These are phyloP conservation scores for Pseudocercospora fuligena DNA, from an alignment of 2,329 filamentous ascomycete species.

Conservation along the genomic window DNA sequence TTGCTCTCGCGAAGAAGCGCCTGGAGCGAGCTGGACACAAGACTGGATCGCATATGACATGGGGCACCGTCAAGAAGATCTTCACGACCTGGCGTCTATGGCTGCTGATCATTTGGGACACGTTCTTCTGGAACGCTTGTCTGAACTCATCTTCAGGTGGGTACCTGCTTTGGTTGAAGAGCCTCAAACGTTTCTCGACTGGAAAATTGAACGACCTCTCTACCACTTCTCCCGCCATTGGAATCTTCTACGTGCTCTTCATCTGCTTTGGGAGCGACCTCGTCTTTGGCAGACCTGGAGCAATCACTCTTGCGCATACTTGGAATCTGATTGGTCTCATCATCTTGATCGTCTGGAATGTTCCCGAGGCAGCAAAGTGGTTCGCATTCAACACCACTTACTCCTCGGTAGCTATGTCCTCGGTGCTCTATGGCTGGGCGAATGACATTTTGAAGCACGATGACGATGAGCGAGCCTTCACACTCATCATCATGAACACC, in stretches of 20 bases:
- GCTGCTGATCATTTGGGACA: constrained; percentile 55
- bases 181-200: constrained; percentile 45
- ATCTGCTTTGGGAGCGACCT: too few species aligned
- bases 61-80: too few species aligned
- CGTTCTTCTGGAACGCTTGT: constrained; percentile 63
- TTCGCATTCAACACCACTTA: too few species aligned
- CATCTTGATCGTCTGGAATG: constrained; percentile 62
- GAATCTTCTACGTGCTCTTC: too few species aligned
- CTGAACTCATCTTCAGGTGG: constrained; percentile 53
- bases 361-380: constrained; percentile 45
- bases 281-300: constrained; percentile 54
- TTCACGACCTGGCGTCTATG: constrained; percentile 46
- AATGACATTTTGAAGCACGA: not conserved
- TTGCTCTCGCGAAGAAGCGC: too few species aligned
- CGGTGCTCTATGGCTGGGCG: too few species aligned
- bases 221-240: too few species aligned
- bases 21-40: too few species aligned
- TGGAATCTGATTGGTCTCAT: constrained; percentile 60
- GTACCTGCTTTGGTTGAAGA: constrained; percentile 65
- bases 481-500: not conserved
- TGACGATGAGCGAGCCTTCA: not conserved
- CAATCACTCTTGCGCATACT: constrained; percentile 56
- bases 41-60: too few species aligned
- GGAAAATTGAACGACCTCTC: too few species aligned
- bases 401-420: too few species aligned